Base-by-base conservation (phyloP, 2,329 filamentous ascomycete species). In the Exophiala sideris region DNA sequence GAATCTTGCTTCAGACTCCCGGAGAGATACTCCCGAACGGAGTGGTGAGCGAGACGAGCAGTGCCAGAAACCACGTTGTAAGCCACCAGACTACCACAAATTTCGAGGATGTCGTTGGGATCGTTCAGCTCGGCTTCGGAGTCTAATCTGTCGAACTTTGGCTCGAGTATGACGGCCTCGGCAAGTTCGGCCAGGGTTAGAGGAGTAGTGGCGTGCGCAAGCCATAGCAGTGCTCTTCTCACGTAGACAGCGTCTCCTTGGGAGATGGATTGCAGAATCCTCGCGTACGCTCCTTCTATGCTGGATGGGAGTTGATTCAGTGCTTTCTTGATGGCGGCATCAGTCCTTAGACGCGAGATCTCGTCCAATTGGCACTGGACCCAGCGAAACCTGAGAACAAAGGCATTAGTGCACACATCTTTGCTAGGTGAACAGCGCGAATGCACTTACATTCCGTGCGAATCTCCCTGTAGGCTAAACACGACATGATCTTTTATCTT, bases 351-450 rank as follows among this genome's bases (percentile, higher is more conserved):
- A 8, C 40, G 40, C 12, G 49, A 51, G 2, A 62, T 58, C 12
- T 55, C 58, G 45, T 61, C 58, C 3, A 62, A 33, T 40, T 62
- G 60, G 38, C 58, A 61, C 44, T 60, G 58, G 5, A 61, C 60
- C 60, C 60, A 62, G 12, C 60, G 60, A 35, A 62, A 62, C 57
- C 59, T 61, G n/a, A 5, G 9, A 18, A 2, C 32, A 6, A 16
- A 41, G 12, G 9, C 18, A 14, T 11, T 11, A 16, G 10, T 41
- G 4, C 10, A 8, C 10, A n/a, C 16, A 18, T 8, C n/a, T 16
- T 11, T 9, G 10, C 6, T 4, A 41, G 6, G 39, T 18, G 16
- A 5, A 20, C 6, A 11, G 18, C 10, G 18, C n/a, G 18, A 41
- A 18, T 29, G 20, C 24, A 48, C 56, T 45, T 52, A 58, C 57